Conservation (phyloP, 495 filamentous ascomycete species). For the Mytilinidion resinicola region DNA sequence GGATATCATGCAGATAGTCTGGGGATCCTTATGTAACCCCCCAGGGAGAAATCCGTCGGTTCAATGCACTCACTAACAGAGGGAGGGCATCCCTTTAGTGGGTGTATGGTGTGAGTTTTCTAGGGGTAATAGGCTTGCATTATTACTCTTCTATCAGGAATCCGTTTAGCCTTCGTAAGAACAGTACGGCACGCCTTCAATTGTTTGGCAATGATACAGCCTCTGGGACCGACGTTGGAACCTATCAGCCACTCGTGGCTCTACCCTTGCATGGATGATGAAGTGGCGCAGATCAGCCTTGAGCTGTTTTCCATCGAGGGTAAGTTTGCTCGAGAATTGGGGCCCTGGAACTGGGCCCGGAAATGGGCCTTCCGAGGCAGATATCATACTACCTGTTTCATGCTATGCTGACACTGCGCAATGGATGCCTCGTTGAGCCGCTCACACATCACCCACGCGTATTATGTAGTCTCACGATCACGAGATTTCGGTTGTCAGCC, state of each 20-base stretch:
- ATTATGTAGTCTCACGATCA: too few relatives aligned
- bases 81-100: not conserved
- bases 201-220: not conserved
- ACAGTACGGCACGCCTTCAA: not conserved
- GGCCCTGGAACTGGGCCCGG: not conserved
- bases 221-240: not conserved
- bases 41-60: not conserved
- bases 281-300: conserved; percentile 1
- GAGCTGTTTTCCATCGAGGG: conserved; percentile 1
- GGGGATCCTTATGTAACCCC: not conserved
- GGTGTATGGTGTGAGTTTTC: too few relatives aligned
- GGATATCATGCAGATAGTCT: not conserved
- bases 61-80: not conserved
- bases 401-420: too few relatives aligned
- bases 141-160: not conserved
- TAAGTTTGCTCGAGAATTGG: conserved; percentile 1
- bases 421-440: too few relatives aligned
- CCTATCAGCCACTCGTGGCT: not conserved
- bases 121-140: too few relatives aligned
- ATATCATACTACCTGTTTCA: not conserved
- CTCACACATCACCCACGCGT: too few relatives aligned
- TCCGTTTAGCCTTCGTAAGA: not conserved
- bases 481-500: too few relatives aligned
- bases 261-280: not conserved
- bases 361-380: not conserved